These are phyloP conservation scores for Ustilago sp. DNA, from an alignment of 1,284 basidiomycete genomes.

Conservation along the genomic window DNA sequence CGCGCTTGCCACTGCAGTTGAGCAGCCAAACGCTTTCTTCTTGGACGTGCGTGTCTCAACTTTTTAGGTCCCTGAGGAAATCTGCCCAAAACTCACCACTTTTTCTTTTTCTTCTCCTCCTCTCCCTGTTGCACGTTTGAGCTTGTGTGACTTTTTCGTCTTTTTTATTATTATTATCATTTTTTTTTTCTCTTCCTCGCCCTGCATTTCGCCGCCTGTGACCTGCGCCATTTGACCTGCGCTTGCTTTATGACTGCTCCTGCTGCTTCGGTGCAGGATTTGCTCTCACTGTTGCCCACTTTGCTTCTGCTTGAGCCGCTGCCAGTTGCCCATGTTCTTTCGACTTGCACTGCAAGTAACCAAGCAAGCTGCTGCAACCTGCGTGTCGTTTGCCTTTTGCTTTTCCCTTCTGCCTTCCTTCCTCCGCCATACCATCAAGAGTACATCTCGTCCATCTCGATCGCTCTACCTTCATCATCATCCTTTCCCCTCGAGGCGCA, in stretches of 20 bases:
- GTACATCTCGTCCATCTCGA: conserved; percentile 8
- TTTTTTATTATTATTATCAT: no score
- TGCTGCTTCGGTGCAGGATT: conserved; percentile 11
- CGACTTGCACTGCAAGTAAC: conserved; percentile 7
- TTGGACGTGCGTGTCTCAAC: conserved; percentile 3
- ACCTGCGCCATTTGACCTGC: conserved; percentile 12
- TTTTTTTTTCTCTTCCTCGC: conserved; percentile 1
- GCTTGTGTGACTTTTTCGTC: conserved; percentile 7
- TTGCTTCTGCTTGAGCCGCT: conserved; percentile 17
- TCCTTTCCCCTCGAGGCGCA: conserved; percentile 18
- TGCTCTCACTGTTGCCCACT: conserved; percentile 10
- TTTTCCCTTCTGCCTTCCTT: conserved; percentile 4
- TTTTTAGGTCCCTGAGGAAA: conserved; percentile 3
- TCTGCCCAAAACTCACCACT: not conserved
- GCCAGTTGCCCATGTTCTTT: not conserved
- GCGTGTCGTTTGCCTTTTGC: conserved; percentile 33
- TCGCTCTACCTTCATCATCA: conserved; percentile 10
- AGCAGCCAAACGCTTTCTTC: not conserved
- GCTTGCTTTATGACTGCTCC: conserved; percentile 1
- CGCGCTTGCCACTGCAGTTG: not conserved
- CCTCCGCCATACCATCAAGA: conserved; percentile 14
- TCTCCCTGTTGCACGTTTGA: not conserved
- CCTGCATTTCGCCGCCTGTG: conserved; percentile 23
- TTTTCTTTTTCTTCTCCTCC: not conserved
- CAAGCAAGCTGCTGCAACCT: conserved; percentile 45